Evolutionary conservation across 169 alveolate species (phyloP).

Genomic region (Toxoplasma gondii): DNA sequence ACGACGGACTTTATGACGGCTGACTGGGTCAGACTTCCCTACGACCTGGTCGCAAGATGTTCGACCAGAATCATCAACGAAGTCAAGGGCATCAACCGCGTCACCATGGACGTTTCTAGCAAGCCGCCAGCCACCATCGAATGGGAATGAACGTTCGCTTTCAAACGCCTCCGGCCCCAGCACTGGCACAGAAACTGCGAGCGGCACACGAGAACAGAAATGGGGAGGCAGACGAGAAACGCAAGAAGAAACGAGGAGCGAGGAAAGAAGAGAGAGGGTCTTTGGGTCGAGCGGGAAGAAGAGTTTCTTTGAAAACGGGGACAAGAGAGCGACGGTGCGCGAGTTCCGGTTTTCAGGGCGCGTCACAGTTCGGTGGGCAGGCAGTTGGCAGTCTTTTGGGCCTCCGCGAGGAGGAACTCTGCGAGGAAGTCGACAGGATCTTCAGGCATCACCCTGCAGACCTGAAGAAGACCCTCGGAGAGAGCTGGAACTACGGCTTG

Average conservation of each 20-base stretch:
- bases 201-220: neutral
- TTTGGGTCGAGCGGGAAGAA: too few relatives aligned
- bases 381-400: neutral
- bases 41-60: constrained; percentile 66
- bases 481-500: constrained; percentile 89
- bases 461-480: constrained; percentile 87
- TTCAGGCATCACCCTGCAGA: constrained; percentile 85
- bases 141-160: constrained; percentile 46
- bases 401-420: constrained; percentile 40
- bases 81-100: constrained; percentile 72
- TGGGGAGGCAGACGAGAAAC: neutral
- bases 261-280: neutral
- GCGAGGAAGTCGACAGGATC: constrained; percentile 88
- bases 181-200: too few relatives aligned
- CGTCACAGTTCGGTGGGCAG: neutral
- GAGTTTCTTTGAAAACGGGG: too few relatives aligned
- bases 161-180: too few relatives aligned
- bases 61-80: constrained; percentile 74
- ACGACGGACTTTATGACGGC: constrained; percentile 73
- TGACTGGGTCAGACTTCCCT: constrained; percentile 74
- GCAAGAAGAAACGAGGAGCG: neutral
- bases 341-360: too few relatives aligned
- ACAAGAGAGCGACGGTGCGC: too few relatives aligned
- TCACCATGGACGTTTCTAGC: constrained; percentile 71
- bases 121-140: constrained; percentile 81